Base-by-base conservation (phyloP, 257 asterid species). In the Fraxinus quadrangulata region DNA sequence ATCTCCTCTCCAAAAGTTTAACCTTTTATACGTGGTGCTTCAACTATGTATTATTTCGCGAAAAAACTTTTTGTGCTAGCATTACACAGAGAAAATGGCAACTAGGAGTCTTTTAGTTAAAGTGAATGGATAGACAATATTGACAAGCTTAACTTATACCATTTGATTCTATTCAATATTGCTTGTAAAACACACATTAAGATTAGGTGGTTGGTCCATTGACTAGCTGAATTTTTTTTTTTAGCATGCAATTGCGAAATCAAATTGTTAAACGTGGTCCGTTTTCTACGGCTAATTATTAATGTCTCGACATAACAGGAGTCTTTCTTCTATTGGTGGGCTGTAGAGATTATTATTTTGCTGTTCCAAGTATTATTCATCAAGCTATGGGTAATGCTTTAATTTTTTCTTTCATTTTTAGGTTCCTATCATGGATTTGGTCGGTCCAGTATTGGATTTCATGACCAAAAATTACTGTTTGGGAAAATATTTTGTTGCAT, bases 221-320 rank as follows among this genome's bases (percentile, higher is more conserved):
- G 89, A 87, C 85, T 81, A 84, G 45, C 65, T 40, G 49, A 54
- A 54, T 54, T 17, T 69, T 8, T 81, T 1, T 19, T 51, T 30
- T 78, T 72, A 65, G 85, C 83, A 83, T 61, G 88, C 84, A 84
- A 83, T 89, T 84, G 89, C 77, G 89, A 88, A 81, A 81, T 82
- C 85, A 72, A 71, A 82, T 63, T 80, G 42, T 80, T 75, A 28
- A n/a, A 31, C 67, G 77, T 63, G 76, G 78, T 37, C 74, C 84
- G 69, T 63, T 63, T 90, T 81, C 79, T 82, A 73, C 73, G 75
- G 73, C 76, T 85, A 87, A 91, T 92, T 81, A 91, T 90, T 87
- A 49, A 84, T 93, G 98, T 91, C 98, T 87, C 90, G 85, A 83
- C 81, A 71, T 79, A 82, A 19, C 80, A 59, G 70, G 30, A 80